phyloP scores from a whole-genome alignment of 495 filamentous ascomycete genomes.

The Aspergillus heteromorphus region DNA sequence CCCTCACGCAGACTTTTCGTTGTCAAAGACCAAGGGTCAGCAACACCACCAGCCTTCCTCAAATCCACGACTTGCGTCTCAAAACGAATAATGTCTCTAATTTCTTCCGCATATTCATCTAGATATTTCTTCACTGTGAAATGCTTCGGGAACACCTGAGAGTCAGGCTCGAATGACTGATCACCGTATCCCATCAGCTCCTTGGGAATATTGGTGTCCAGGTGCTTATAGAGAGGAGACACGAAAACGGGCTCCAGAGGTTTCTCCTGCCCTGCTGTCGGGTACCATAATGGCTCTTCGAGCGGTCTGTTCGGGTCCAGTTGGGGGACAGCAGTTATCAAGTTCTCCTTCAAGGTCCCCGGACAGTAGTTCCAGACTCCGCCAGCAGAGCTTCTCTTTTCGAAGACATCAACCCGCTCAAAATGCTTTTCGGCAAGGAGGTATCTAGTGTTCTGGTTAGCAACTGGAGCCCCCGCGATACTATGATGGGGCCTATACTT shows the following conservation, averaged over 20 bases:
- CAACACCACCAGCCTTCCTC: slow-evolving; percentile 13
- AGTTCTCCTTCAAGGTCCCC: slow-evolving; percentile 21
- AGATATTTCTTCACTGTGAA: slow-evolving; percentile 67
- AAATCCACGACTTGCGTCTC: slow-evolving; percentile 55
- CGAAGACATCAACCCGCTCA: slow-evolving; percentile 67
- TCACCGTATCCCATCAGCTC: slow-evolving; percentile 77
- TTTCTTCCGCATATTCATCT: slow-evolving; percentile 61
- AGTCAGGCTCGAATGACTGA: slow-evolving; percentile 52
- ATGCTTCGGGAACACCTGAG: slow-evolving; percentile 69
- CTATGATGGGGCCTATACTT: slow-evolving; percentile 26
- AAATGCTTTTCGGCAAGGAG: slow-evolving; percentile 70
- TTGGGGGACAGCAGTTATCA: slow-evolving; percentile 34
- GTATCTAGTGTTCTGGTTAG: slow-evolving; percentile 46
- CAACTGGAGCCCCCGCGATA: not conserved
- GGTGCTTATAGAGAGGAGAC: slow-evolving; percentile 71
- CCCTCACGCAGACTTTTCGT: slow-evolving; percentile 43
- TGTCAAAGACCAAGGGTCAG: slow-evolving; percentile 49
- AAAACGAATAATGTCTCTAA: slow-evolving; percentile 51
- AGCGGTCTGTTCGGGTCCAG: slow-evolving; percentile 34
- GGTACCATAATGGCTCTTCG: slow-evolving; percentile 41
- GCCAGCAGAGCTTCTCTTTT: slow-evolving; percentile 68
- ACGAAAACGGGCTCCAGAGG: slow-evolving; percentile 41
- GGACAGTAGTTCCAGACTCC: slow-evolving; percentile 74
- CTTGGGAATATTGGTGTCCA: slow-evolving; percentile 87
- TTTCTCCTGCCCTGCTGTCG: slow-evolving; percentile 13